Evolutionary conservation across 805 yeast genomes (phyloP).

Genomic region (Zygosaccharomyces bailii): DNA sequence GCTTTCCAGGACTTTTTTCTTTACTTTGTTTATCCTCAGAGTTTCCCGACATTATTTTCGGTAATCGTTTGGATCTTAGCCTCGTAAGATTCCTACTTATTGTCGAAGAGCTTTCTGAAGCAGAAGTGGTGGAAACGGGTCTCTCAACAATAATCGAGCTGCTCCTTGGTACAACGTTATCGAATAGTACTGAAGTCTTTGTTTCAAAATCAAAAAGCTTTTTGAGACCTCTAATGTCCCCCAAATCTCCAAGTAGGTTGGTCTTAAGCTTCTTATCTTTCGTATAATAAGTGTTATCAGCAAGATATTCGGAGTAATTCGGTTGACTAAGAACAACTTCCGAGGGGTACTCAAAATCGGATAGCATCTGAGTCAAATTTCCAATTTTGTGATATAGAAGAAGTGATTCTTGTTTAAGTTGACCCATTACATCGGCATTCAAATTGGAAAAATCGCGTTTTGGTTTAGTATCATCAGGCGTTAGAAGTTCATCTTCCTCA

Average conservation of each 20-base stretch:
- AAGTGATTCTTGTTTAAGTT: conserved; percentile 27
- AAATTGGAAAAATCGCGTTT: conserved; percentile 2
- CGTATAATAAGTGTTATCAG: conserved; percentile 17
- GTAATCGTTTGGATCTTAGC: conserved; percentile 8
- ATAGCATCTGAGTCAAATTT: conserved; percentile 23
- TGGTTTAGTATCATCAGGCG: background rate
- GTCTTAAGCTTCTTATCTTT: conserved; percentile 14
- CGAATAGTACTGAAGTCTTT: conserved; percentile 10
- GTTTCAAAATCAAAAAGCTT: conserved; percentile 13
- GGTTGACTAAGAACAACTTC: conserved; percentile 17
- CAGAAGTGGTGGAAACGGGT: conserved; percentile 1
- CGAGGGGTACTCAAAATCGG: conserved; percentile 29
- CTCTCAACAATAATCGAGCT: conserved; percentile 2
- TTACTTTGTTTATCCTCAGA: conserved; percentile 6
- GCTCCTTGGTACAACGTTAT: conserved; percentile 8
- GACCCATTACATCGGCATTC: conserved; percentile 14
- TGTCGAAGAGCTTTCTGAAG: conserved; percentile 7
- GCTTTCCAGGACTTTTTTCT: background rate
- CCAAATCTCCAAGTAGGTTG: conserved; percentile 12
- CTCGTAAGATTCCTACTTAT: conserved; percentile 10
- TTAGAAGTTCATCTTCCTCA: conserved; percentile 16
- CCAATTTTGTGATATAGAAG: conserved; percentile 23
- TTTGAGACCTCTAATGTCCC: conserved; percentile 10
- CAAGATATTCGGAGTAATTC: conserved; percentile 20
- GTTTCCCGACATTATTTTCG: conserved; percentile 1